A percentile compares a stretch with the other conserved stretches of the same genome.
phyloP scores from a whole-genome alignment of 257 asterid species.

The Mitragyna speciosa region DNA sequence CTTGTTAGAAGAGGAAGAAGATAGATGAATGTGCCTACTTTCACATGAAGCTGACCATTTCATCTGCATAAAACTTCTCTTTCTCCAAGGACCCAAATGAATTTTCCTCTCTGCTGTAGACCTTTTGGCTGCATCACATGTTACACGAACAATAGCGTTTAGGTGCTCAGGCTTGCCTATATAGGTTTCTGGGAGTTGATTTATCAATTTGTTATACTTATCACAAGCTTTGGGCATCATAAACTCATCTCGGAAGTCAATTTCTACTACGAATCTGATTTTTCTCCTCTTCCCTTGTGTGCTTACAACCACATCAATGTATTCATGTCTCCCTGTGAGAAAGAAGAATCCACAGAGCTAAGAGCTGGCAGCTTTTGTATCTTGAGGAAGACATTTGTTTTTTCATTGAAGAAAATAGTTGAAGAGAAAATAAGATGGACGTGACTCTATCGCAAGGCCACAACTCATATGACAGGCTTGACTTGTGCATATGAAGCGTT shows the following conservation, averaged over 20 bases:
- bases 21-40: conserved; percentile 1
- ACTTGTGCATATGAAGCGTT: neutral
- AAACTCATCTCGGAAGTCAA: conserved; percentile 53
- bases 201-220: conserved; percentile 38
- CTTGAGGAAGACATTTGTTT: no score
- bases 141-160: conserved; percentile 39
- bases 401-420: no score
- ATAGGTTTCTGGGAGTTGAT: conserved; percentile 42
- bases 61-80: conserved; percentile 49
- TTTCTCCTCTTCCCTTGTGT: conserved; percentile 45
- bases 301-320: conserved; percentile 49
- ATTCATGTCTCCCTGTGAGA: conserved; percentile 48
- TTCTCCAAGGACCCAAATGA: conserved; percentile 61
- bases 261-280: conserved; percentile 40
- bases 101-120: conserved; percentile 42
- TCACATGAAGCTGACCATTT: conserved; percentile 44
- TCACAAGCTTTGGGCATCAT: conserved; percentile 52
- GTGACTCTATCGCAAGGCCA: neutral
- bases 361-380: no score
- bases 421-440: neutral
- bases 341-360: neutral
- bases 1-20: conserved; percentile 8
- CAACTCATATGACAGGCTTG: neutral
- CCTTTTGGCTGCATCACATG: conserved; percentile 58
- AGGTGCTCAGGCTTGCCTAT: conserved; percentile 47